Evolutionary conservation across 257 asterid species (phyloP), one percentile per base, ranked within the genome.

Genomic region (Datura wrightii): DNA sequence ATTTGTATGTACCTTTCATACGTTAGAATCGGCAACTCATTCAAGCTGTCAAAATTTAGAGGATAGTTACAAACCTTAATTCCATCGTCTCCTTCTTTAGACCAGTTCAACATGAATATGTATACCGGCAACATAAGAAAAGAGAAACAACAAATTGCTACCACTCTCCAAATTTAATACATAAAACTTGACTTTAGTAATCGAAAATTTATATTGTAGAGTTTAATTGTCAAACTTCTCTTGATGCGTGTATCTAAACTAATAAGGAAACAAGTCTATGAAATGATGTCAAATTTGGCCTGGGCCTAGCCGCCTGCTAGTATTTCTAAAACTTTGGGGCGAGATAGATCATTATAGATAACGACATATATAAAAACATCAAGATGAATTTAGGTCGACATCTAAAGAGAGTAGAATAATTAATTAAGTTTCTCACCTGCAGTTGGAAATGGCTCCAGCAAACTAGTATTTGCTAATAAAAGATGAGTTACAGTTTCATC

Each of bases 391-490:
- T 19, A 60, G 36, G 13, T 48, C 54, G 54, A 60, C 67, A 59
- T 60, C 14, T 60, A 60, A 60, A 60, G 67, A 13, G 66, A 59
- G 66, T 59, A 60, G 31, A 42, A 19, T 46, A 5, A 72, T 19
- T 10, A 72, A 71, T 72, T 31, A 71, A 70, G 14, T n/a, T 72
- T 31, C 31, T 72, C 19, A 74, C 80, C 80, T 74, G 62, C 10
- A 52, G 31, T 24, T 50, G 82, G 46, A 76, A 50, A 31, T 76
- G 60, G 62, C 42, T 50, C 42, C 11, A 60, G 44, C 7, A 74
- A 39, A 0, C 36, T 50, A 76, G 14, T 13, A 50, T 76, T 50
- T 14, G 8, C 44, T 31, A 31, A 50, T 50, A 76, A 76, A 50
- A 13, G 14, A 60, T 60, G 41, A 76, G 50, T 67, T 37, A 14